Conservation (phyloP, 1,284 basidiomycete genomes). For the Gastroboletus turbinatus region DNA sequence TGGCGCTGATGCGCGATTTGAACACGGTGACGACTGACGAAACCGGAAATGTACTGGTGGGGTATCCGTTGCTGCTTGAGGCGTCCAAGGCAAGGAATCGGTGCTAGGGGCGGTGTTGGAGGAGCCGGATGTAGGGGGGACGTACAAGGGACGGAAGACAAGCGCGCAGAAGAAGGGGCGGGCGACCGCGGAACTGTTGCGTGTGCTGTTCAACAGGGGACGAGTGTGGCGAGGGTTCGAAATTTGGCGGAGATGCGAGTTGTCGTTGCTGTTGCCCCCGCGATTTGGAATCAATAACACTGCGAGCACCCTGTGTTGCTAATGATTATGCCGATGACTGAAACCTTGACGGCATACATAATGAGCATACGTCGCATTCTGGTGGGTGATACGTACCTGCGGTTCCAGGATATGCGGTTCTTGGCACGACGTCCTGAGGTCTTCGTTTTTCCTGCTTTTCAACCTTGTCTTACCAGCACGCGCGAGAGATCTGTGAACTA, state of each 20-base stretch:
- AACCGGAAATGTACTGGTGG: too few species aligned
- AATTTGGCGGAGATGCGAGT: constrained; percentile 70
- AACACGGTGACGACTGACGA: too few species aligned
- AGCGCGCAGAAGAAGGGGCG: constrained; percentile 63
- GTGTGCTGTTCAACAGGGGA: constrained; percentile 74
- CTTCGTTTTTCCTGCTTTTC: too few species aligned
- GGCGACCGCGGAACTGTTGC: constrained; percentile 82
- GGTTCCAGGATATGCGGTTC: constrained; percentile 91
- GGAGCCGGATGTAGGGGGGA: too few species aligned
- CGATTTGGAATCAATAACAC: constrained; percentile 37
- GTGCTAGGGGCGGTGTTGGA: too few species aligned
- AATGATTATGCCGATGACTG: neutral
- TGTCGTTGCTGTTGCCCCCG: constrained; percentile 46
- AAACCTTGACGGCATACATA: neutral
- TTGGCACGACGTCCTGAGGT: constrained; percentile 52
- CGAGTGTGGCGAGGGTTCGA: constrained; percentile 81
- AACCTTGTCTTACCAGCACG: too few species aligned
- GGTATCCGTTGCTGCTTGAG: too few species aligned
- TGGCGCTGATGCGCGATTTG: too few species aligned
- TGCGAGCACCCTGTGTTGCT: neutral
- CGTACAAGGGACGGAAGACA: constrained; percentile 50
- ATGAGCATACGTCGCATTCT: neutral
- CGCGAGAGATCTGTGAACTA: too few species aligned
- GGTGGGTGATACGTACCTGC: neutral
- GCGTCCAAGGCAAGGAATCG: too few species aligned